Evolutionary conservation across 2,329 filamentous ascomycete genomes (phyloP).

Genomic region (Arthrobotrys iridis): DNA sequence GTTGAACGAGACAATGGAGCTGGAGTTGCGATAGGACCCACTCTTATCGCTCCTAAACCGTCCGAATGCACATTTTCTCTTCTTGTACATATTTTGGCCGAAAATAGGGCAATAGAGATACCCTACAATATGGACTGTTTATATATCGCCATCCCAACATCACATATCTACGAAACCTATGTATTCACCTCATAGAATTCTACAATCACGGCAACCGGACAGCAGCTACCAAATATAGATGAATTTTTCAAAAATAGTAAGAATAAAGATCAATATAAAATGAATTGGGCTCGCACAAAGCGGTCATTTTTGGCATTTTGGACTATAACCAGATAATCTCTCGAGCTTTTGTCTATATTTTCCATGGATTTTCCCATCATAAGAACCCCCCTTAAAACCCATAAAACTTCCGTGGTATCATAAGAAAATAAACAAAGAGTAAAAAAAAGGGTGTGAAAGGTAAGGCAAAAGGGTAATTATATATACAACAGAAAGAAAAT

Average conservation of each 20-base stretch:
- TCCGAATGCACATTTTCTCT: background rate
- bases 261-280: background rate
- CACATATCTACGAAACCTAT: background rate
- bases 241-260: background rate
- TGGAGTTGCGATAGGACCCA: slow-evolving; percentile 40
- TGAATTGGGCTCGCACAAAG: slow-evolving; percentile 1
- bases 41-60: no score
- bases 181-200: background rate
- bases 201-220: background rate
- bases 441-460: background rate
- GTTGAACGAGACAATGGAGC: slow-evolving; percentile 49
- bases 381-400: background rate
- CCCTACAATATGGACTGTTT: background rate
- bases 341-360: slow-evolving; percentile 14
- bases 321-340: slow-evolving; percentile 15
- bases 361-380: background rate
- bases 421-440: background rate
- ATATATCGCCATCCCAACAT: background rate
- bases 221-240: background rate
- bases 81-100: slow-evolving; percentile 25
- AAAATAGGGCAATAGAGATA: background rate
- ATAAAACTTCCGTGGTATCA: slow-evolving; percentile 31
- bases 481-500: slow-evolving; percentile 42
- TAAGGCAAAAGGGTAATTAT: background rate
- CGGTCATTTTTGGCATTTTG: background rate